Percentiles rank a stretch among this genome's conserved stretches.
These are phyloP conservation scores for Aureobasidium sp. DNA, from an alignment of 2,329 filamentous ascomycete species.

Conservation along the genomic window DNA sequence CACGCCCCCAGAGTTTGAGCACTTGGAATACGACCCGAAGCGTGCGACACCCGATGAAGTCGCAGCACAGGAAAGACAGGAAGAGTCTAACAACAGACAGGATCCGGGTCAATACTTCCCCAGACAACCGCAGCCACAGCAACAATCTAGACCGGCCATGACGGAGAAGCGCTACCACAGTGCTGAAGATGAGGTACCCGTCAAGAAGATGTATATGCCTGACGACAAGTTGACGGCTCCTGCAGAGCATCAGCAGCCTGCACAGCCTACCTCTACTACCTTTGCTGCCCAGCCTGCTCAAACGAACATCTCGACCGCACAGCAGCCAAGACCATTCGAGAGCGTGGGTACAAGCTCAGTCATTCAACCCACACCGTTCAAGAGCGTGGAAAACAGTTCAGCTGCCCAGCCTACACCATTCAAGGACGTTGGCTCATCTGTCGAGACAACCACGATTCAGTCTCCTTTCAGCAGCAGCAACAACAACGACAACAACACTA, in stretches of 20 bases:
- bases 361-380: too few species aligned
- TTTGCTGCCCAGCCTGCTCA: conserved; percentile 5
- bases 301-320: not conserved
- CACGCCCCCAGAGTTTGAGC: not conserved
- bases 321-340: not conserved
- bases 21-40: conserved; percentile 8
- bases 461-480: not conserved
- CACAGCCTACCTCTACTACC: not conserved
- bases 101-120: not conserved
- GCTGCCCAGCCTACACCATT: not conserved
- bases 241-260: conserved; percentile 4
- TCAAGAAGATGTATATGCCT: conserved; percentile 7
- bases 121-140: not conserved
- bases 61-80: conserved; percentile 1
- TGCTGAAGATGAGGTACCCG: conserved; percentile 7
- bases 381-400: too few species aligned
- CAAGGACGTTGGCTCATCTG: not conserved
- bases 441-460: not conserved
- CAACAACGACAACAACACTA: too few species aligned
- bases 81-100: not conserved
- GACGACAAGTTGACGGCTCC: not conserved
- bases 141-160: not conserved
- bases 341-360: not conserved
- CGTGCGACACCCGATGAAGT: conserved; percentile 4
- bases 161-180: conserved; percentile 6